Evolutionary conservation across 2,329 filamentous ascomycete genomes (phyloP).

Genomic region (Apiospora kogelbergensis): DNA sequence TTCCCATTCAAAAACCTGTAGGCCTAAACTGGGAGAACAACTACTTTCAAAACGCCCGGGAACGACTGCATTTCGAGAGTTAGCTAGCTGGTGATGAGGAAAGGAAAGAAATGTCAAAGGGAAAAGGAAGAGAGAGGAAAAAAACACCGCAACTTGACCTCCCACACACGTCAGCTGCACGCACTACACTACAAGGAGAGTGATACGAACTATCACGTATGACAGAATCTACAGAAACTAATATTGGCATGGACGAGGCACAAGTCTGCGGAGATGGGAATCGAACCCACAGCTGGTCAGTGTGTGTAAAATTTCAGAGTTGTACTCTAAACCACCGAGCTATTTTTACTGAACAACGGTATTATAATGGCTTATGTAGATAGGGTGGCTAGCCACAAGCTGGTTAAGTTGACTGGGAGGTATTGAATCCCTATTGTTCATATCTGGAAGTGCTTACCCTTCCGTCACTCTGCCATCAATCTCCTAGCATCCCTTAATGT

Average conservation of each 20-base stretch:
- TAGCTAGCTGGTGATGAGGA: too few relatives aligned
- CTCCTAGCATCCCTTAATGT: too few relatives aligned
- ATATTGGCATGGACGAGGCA: neutral
- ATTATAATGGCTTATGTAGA: neutral
- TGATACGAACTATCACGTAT: neutral
- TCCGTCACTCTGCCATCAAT: too few relatives aligned
- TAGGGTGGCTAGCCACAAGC: neutral
- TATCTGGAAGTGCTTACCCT: neutral
- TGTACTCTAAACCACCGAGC: neutral
- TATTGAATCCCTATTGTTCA: neutral
- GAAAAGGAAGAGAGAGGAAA: too few relatives aligned
- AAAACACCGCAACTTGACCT: neutral
- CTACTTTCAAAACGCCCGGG: too few relatives aligned
- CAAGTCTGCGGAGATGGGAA: neutral
- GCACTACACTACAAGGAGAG: neutral
- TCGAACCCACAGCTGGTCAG: neutral
- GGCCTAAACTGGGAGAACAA: too few relatives aligned
- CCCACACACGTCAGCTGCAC: neutral
- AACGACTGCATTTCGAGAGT: too few relatives aligned
- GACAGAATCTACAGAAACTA: neutral
- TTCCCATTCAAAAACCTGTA: too few relatives aligned
- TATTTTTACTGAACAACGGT: neutral
- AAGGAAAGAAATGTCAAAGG: too few relatives aligned
- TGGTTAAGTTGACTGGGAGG: neutral
- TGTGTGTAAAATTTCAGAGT: neutral